phyloP scores from a whole-genome alignment of 2,329 filamentous ascomycete genomes.

The Cladosporium sp. region DNA sequence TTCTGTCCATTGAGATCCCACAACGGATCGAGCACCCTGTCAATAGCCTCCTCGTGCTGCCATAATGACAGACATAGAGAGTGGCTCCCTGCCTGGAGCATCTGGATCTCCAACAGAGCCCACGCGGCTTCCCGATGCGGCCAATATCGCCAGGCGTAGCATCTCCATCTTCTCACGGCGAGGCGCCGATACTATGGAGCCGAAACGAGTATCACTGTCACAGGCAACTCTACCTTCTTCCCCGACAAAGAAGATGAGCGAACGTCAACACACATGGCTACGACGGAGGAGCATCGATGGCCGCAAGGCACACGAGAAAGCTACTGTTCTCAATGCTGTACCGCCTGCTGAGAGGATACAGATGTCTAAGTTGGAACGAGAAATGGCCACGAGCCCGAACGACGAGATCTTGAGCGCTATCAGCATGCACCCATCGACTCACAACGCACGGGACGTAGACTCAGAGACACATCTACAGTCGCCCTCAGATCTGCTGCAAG shows the following conservation, averaged over 20 bases:
- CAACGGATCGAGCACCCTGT: not conserved
- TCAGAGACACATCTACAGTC: constrained; percentile 6
- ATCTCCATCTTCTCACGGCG: constrained; percentile 35
- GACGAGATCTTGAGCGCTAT: constrained; percentile 33
- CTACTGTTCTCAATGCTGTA: constrained; percentile 31
- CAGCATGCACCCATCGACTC: constrained; percentile 13
- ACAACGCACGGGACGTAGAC: constrained; percentile 1
- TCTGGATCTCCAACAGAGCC: not conserved
- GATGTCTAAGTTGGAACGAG: constrained; percentile 31
- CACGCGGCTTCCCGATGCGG: not conserved
- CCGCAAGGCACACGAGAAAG: constrained; percentile 12
- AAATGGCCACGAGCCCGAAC: constrained; percentile 38
- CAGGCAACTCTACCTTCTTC: constrained; percentile 14
- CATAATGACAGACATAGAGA: not conserved
- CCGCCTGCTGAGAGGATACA: constrained; percentile 24
- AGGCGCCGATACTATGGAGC: constrained; percentile 26
- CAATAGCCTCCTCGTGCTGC: not conserved
- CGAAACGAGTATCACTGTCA: constrained; percentile 18
- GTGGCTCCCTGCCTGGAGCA: not conserved
- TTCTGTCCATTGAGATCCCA: not conserved
- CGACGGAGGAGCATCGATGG: not conserved
- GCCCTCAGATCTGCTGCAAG: not conserved
- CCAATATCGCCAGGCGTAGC: constrained; percentile 23
- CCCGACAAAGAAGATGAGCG: constrained; percentile 19
- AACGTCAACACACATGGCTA: constrained; percentile 24